Base-by-base conservation (phyloP, 1,284 basidiomycete species). In the Malassezia sympodialis region DNA sequence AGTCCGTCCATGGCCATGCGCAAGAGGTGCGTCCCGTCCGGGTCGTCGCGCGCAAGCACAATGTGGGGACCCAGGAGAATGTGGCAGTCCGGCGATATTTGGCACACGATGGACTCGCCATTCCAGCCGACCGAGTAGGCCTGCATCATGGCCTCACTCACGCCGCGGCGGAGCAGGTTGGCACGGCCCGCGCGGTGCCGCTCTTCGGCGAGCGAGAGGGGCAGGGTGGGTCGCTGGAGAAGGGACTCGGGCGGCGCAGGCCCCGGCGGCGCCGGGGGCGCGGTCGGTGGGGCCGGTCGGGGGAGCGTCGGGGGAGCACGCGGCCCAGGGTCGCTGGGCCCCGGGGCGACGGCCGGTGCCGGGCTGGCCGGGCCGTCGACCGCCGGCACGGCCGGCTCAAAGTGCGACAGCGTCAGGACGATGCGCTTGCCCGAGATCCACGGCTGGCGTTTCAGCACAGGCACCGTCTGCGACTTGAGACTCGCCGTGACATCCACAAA, bases 121-220 rank as follows among this genome's bases (percentile, higher is more conserved):
- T 72, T 65, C 70, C 70, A 73, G 23, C 63, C 72, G 30, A 73
- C 48, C 51, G 63, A 65, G 59, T 64, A 72, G 21, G 56, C 58
- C 53, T 63, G 49, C 19, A 73, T 67, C 72, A 73, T 71, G 24
- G 64, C 56, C 41, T 73, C 70, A 17, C 63, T 69, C 34, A 73
- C 61, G 24, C 72, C 72, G 34, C 72, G 69, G 15, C 60, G 54
- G 42, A 66, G 66, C 31, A 73, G 53, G 47, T 71, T 69, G 24
- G 62, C 59, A 61, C 69, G 72, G 23, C 69, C 71, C 7, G 58
- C 59, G 8, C 60, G 63, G 30, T 73, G 58, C 15, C 68, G 59
- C 49, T 65, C 61, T 17, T 65, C 53, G 1, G 58, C 63, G 21
- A 37, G 21, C 12, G 37, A 26, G 17, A 34, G 35, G 23, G 37